A percentile compares a stretch with the other conserved stretches of the same genome.
phyloP scores from a whole-genome alignment of 129 eudicot genomes.

The Lactuca saligna region DNA sequence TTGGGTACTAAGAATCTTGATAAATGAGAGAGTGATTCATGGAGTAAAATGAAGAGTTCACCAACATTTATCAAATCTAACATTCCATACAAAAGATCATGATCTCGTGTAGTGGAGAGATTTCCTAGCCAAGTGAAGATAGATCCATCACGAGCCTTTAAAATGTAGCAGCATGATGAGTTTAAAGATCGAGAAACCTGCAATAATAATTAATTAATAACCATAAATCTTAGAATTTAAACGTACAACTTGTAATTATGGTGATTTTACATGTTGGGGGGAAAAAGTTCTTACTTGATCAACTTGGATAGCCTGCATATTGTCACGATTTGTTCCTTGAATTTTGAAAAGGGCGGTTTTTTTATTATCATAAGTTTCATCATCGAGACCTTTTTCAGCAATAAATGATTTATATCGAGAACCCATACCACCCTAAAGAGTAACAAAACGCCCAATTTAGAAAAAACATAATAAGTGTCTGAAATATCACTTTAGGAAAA shows the following conservation, averaged over 20 bases:
- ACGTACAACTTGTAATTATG: not conserved
- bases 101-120: constrained; percentile 54
- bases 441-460: constrained; percentile 15
- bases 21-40: not conserved
- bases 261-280: not conserved
- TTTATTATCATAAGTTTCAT: constrained; percentile 49
- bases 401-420: constrained; percentile 38
- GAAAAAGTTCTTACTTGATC: constrained; percentile 38
- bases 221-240: not conserved
- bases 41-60: constrained; percentile 9
- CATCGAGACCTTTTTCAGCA: constrained; percentile 42
- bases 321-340: constrained; percentile 47
- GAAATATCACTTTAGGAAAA: constrained; percentile 26
- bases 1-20: not conserved
- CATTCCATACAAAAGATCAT: constrained; percentile 69
- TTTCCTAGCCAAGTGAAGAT: constrained; percentile 66
- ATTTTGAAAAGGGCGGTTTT: constrained; percentile 51
- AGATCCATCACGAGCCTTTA: constrained; percentile 50
- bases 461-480: constrained; percentile 32
- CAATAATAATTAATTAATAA: constrained; percentile 9
- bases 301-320: constrained; percentile 63
- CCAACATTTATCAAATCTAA: constrained; percentile 62
- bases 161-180: constrained; percentile 65
- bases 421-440: constrained; percentile 50
- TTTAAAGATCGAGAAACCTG: constrained; percentile 70